A percentile compares a stretch with the other conserved stretches of the same genome.
These are phyloP conservation scores for Trapa bicornis DNA, from an alignment of 345 rosid species.

Conservation along the genomic window DNA sequence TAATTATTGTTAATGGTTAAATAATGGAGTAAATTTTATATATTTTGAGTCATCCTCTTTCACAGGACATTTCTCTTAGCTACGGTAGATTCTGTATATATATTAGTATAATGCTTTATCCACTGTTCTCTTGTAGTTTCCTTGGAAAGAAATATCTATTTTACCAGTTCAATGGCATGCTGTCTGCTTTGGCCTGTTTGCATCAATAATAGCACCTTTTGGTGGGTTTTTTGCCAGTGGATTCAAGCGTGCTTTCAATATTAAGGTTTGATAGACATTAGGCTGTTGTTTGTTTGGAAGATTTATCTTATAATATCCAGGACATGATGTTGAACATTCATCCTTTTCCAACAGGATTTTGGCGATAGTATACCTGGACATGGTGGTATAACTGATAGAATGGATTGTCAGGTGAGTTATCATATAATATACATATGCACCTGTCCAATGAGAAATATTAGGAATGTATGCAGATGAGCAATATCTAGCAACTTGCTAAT, in stretches of 20 bases:
- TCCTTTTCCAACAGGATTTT: conserved; percentile 52
- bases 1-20: conserved; percentile 12
- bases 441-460: background rate
- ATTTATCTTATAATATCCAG: background rate
- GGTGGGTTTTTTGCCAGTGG: conserved; percentile 99
- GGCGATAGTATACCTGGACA: conserved; percentile 99
- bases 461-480: background rate
- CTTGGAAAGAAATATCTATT: conserved; percentile 76
- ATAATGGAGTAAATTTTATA: background rate
- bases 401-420: conserved; percentile 83
- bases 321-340: background rate
- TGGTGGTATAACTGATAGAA: conserved; percentile 93
- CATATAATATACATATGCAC: no score
- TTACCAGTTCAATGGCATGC: conserved; percentile 97
- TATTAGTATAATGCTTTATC: background rate
- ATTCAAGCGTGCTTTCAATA: conserved; percentile 89
- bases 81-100: background rate
- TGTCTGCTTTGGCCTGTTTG: conserved; percentile 78
- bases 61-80: background rate
- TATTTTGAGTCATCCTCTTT: background rate
- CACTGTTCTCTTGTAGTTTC: conserved; percentile 36
- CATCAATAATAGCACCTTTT: conserved; percentile 97
- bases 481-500: background rate
- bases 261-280: conserved; percentile 44
- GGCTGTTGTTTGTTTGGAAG: background rate